Conservation (phyloP, 345 rosid species). For the Turritis glabra region DNA sequence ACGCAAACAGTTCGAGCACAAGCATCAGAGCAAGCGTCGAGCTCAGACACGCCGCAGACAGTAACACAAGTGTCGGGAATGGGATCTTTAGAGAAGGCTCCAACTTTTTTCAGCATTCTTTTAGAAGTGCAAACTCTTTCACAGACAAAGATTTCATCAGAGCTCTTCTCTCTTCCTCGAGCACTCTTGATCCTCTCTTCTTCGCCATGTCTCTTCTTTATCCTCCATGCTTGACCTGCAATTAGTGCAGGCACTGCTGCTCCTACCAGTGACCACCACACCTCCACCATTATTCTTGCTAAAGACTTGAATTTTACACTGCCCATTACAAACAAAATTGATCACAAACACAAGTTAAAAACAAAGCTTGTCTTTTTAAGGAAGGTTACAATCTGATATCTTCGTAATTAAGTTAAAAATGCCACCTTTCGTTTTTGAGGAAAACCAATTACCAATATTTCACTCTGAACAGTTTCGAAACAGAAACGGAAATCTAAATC, state of each 20-base stretch:
- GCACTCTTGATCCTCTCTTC: constrained; percentile 75
- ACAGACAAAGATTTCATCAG: constrained; percentile 82
- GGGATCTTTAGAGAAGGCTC: constrained; percentile 81
- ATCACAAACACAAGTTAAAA: background rate
- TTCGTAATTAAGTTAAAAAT: background rate
- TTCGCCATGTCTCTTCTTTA: constrained; percentile 61
- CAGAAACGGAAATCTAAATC: background rate
- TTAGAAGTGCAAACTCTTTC: constrained; percentile 92
- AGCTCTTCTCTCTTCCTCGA: constrained; percentile 78
- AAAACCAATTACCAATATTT: background rate
- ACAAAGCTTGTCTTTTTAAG: background rate
- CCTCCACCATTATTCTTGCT: constrained; percentile 64
- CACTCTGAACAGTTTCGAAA: background rate
- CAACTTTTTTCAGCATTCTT: constrained; percentile 84
- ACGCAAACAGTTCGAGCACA: constrained; percentile 84
- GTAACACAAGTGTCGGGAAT: constrained; percentile 79
- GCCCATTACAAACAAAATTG: background rate
- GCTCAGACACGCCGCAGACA: constrained; percentile 86
- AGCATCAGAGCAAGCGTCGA: constrained; percentile 90
- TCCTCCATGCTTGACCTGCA: constrained; percentile 66
- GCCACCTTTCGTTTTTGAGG: background rate
- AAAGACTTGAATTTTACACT: constrained; percentile 24
- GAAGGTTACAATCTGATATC: background rate
- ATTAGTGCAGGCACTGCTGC: constrained; percentile 75
- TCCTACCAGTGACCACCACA: constrained; percentile 75